Evolutionary conservation across 2,329 filamentous ascomycete species (phyloP).

Genomic region (Hymenoscyphus salicellus): DNA sequence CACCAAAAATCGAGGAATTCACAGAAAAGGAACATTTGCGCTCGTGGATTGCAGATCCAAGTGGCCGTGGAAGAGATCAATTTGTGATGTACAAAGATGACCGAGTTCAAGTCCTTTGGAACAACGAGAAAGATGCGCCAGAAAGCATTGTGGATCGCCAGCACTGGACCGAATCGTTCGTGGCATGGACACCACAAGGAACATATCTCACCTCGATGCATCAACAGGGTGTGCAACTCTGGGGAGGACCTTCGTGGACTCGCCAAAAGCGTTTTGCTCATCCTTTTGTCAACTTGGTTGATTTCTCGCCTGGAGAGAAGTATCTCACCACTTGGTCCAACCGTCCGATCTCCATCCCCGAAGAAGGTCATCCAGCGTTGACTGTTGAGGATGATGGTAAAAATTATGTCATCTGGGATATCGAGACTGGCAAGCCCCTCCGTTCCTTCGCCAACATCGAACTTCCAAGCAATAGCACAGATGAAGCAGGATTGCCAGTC

Average conservation of each 20-base stretch:
- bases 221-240: constrained; percentile 92
- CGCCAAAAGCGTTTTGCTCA: constrained; percentile 92
- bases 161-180: constrained; percentile 97
- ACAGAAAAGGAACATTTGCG: constrained; percentile 89
- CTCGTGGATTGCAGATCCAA: constrained; percentile 84
- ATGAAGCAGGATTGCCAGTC: constrained; percentile 60
- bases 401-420: constrained; percentile 99
- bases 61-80: constrained; percentile 82
- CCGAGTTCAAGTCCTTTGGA: constrained; percentile 94
- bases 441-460: constrained; percentile 93
- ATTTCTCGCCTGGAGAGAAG: constrained; percentile 90
- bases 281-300: constrained; percentile 90
- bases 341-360: constrained; percentile 85
- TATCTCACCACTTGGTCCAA: constrained; percentile 97
- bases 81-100: constrained; percentile 93
- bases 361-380: constrained; percentile 78
- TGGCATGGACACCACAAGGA: constrained; percentile 95
- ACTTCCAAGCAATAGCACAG: constrained; percentile 58
- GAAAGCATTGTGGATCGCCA: constrained; percentile 87
- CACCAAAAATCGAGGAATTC: constrained; percentile 80
- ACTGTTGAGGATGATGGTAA: constrained; percentile 94
- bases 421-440: constrained; percentile 82
- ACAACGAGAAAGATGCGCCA: constrained; percentile 88
- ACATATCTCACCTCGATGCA: constrained; percentile 95
- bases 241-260: constrained; percentile 87